phyloP scores from a whole-genome alignment of 139 green algal genomes.

The Picochlorum sp. region DNA sequence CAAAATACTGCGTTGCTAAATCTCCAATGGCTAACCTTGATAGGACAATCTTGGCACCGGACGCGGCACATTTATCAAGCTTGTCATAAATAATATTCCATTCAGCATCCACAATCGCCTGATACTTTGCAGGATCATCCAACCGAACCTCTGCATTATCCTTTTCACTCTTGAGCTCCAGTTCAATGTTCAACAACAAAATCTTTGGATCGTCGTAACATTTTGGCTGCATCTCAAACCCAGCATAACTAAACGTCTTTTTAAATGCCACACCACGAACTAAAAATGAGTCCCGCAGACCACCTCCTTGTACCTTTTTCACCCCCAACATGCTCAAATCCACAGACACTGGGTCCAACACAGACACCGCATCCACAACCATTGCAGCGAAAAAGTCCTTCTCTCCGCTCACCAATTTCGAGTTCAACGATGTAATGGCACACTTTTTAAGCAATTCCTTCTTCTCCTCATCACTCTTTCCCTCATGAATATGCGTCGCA shows the following conservation, averaged over 20 bases:
- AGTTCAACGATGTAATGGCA: slow-evolving; percentile 89
- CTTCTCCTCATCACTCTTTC: slow-evolving; percentile 54
- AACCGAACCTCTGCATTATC: slow-evolving; percentile 95
- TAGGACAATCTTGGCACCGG: slow-evolving; percentile 89
- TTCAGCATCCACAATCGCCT: slow-evolving; percentile 96
- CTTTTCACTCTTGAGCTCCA: slow-evolving; percentile 97
- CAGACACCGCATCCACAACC: slow-evolving; percentile 88
- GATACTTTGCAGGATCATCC: slow-evolving; percentile 89
- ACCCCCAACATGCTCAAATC: slow-evolving; percentile 89
- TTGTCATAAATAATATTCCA: slow-evolving; percentile 99
- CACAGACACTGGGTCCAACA: slow-evolving; percentile 68
- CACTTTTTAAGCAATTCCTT: slow-evolving; percentile 84
- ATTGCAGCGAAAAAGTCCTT: slow-evolving; percentile 97
- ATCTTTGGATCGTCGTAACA: slow-evolving; percentile 81
- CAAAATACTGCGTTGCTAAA: slow-evolving; percentile 97
- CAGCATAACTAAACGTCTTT: slow-evolving; percentile 98
- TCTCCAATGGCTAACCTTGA: slow-evolving; percentile 85
- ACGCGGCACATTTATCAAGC: slow-evolving; percentile 77
- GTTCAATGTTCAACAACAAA: slow-evolving; percentile 95
- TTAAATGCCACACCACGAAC: slow-evolving; percentile 98
- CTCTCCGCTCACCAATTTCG: slow-evolving; percentile 92
- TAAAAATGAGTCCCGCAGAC: slow-evolving; percentile 91
- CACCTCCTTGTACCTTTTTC: slow-evolving; percentile 92
- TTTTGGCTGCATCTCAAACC: slow-evolving; percentile 99
- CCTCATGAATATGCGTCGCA: slow-evolving; percentile 67